Conservation (phyloP, 2,329 filamentous ascomycete species). For the Claviceps arundinis region DNA sequence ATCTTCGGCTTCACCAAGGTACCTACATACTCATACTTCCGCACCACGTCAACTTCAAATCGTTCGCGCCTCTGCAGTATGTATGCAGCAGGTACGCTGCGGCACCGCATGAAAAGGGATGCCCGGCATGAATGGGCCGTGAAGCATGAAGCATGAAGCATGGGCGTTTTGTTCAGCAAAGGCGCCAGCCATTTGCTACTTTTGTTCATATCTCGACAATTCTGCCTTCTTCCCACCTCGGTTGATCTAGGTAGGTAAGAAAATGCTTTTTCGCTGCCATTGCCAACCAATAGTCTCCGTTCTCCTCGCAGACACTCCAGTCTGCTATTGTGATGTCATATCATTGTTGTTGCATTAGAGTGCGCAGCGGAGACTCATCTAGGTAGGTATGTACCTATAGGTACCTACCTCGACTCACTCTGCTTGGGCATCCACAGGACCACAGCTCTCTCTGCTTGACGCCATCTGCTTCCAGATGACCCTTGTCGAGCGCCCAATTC, state of each 20-base stretch:
- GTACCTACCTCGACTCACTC: too few species aligned
- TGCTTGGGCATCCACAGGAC: too few species aligned
- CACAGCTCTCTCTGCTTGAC: background rate
- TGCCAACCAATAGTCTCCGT: background rate
- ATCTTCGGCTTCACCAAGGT: background rate
- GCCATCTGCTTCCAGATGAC: background rate
- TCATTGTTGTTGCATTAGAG: too few species aligned
- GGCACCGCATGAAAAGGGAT: too few species aligned
- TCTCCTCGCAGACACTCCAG: too few species aligned
- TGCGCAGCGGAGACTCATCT: too few species aligned
- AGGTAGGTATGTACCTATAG: too few species aligned
- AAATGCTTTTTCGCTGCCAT: background rate
- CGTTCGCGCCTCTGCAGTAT: background rate
- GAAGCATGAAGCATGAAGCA: background rate
- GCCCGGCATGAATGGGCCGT: background rate
- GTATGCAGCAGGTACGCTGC: too few species aligned
- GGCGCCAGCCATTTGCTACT: background rate
- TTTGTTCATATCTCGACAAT: background rate
- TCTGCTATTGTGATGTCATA: too few species aligned
- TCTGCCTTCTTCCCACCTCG: background rate
- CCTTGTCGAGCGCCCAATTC: background rate
- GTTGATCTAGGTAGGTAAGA: too few species aligned
- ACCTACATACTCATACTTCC: too few species aligned
- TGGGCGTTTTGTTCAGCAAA: background rate
- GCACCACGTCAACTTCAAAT: background rate